Evolutionary conservation across 140 eudicot species (phyloP).

Genomic region (Flaveria floridana): DNA sequence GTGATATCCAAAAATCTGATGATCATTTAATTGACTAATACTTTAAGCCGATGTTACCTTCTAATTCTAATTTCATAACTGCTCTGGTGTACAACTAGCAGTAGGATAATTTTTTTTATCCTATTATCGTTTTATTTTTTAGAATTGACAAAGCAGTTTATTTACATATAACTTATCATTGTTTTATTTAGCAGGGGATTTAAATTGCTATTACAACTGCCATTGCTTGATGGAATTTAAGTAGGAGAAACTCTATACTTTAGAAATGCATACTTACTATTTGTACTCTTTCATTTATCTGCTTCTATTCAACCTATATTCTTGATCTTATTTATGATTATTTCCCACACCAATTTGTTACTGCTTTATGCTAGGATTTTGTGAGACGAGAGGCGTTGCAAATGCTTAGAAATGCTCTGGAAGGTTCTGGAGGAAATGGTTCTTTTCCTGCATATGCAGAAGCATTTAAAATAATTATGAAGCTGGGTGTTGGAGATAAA

Average conservation of each 20-base stretch:
- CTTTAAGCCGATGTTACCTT: constrained; percentile 9
- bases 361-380: constrained; percentile 62
- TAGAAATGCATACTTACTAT: constrained; percentile 22
- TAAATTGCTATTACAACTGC: background rate
- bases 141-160: background rate
- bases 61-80: background rate
- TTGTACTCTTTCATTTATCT: background rate
- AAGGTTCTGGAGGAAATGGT: constrained; percentile 83
- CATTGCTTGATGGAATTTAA: background rate
- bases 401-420: constrained; percentile 88
- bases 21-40: background rate
- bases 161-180: constrained; percentile 3
- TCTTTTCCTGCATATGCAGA: constrained; percentile 76
- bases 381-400: constrained; percentile 90
- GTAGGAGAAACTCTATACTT: background rate
- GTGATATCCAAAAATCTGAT: constrained; percentile 9
- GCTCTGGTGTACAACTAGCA: background rate
- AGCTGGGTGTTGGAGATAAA: constrained; percentile 75
- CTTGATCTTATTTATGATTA: background rate
- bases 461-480: constrained; percentile 72
- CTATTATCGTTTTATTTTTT: constrained; percentile 2
- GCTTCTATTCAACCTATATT: background rate
- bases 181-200: background rate
- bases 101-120: background rate
- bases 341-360: constrained; percentile 21